These are phyloP conservation scores for Chlamydomonas applanata DNA, from an alignment of 139 green algal genomes.

Conservation along the genomic window DNA sequence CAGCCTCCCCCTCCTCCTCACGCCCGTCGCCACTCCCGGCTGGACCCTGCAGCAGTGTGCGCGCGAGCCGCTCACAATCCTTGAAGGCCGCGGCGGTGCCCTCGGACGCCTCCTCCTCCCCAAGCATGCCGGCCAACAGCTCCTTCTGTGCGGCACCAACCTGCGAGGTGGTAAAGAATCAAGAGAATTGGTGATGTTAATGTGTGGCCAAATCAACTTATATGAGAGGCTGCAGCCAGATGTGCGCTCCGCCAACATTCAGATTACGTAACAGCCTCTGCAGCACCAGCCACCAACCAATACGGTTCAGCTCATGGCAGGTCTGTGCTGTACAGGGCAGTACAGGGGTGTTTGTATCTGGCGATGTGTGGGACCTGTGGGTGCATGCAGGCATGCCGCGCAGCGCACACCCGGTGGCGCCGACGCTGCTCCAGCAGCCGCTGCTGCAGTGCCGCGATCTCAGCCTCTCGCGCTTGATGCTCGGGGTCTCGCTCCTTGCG, in stretches of 20 bases:
- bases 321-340: no score
- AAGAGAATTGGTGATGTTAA: no score
- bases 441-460: constrained; percentile 33
- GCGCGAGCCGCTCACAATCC: not conserved
- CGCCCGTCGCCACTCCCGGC: not conserved
- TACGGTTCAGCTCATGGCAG: no score
- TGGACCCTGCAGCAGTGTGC: not conserved
- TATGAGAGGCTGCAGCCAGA: no score
- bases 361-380: no score
- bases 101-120: not conserved
- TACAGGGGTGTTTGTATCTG: no score
- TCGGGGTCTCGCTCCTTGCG: constrained; percentile 39
- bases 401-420: not conserved
- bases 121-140: constrained; percentile 16
- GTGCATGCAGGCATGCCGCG: no score
- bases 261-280: no score
- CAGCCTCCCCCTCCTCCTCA: not conserved
- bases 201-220: no score
- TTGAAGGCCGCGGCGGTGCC: constrained; percentile 9
- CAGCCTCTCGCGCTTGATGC: constrained; percentile 29
- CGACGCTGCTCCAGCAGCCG: constrained; percentile 23
- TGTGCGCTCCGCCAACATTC: no score
- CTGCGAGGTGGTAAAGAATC: no score
- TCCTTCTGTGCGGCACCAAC: not conserved
- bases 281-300: no score